Evolutionary conservation across 1,139 yeast species (phyloP).

Genomic region (Sugiyamaella xylanicola): DNA sequence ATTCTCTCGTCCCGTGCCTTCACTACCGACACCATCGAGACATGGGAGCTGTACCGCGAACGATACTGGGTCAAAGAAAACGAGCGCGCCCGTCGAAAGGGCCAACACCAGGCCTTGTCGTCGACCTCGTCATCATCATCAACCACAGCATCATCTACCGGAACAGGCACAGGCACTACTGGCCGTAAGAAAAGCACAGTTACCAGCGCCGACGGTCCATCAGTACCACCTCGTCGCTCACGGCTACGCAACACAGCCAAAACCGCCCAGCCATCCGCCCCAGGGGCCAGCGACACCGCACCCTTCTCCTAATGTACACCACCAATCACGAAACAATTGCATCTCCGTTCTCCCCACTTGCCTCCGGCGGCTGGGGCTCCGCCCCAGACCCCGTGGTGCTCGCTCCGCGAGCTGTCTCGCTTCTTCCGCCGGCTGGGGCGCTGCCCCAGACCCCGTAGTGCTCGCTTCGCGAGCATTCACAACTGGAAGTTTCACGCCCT

Average conservation of each 20-base stretch:
- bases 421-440: no score
- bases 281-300: background rate
- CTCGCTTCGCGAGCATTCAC: no score
- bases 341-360: background rate
- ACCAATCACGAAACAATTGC: background rate
- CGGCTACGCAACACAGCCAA: slow-evolving; percentile 5
- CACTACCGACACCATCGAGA: slow-evolving; percentile 80
- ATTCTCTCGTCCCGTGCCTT: slow-evolving; percentile 81
- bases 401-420: no score
- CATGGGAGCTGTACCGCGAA: slow-evolving; percentile 92
- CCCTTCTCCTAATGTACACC: background rate
- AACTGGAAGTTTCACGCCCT: no score
- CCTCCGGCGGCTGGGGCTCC: background rate
- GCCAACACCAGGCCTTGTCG: slow-evolving; percentile 23
- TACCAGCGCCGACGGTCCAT: background rate
- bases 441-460: no score
- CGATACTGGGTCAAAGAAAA: slow-evolving; percentile 93
- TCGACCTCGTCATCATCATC: background rate
- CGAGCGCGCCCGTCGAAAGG: slow-evolving; percentile 51
- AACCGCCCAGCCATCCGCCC: slow-evolving; percentile 5
- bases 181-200: background rate
- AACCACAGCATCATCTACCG: background rate
- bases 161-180: no score
- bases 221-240: background rate
- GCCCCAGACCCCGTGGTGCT: background rate